These are phyloP conservation scores for Epichloe elymi DNA, from an alignment of 2,329 filamentous ascomycete genomes.

Conservation along the genomic window DNA sequence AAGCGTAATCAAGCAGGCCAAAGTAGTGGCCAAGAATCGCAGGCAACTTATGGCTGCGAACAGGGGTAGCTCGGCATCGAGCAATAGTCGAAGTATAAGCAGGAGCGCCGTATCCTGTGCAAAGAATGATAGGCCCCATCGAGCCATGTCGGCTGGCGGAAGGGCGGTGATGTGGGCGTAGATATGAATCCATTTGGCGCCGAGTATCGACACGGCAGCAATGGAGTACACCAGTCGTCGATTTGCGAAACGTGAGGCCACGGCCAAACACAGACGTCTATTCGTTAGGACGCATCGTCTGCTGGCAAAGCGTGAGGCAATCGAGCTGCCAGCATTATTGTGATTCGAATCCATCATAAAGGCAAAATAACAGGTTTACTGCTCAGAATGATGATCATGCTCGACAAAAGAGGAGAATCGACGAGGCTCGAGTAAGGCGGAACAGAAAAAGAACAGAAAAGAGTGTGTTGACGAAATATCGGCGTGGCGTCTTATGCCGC, in stretches of 20 bases:
- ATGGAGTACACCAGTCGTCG: conserved; percentile 20
- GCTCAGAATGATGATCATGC: background rate
- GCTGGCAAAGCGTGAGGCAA: conserved; percentile 1
- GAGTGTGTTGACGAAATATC: no score
- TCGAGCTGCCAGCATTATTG: background rate
- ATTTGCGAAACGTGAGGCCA: conserved; percentile 14
- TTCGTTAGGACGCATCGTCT: conserved; percentile 2
- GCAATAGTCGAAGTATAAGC: conserved; percentile 18
- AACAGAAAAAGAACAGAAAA: no score
- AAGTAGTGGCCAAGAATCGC: conserved; percentile 8
- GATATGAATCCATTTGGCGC: conserved; percentile 20
- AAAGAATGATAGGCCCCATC: conserved; percentile 23
- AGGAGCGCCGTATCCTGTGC: conserved; percentile 20
- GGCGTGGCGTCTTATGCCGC: no score
- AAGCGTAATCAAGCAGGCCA: conserved; percentile 12
- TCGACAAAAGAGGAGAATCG: background rate
- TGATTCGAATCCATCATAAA: conserved; percentile 1
- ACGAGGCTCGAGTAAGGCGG: background rate
- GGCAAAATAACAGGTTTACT: background rate
- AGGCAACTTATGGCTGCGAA: conserved; percentile 11
- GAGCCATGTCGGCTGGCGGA: conserved; percentile 15
- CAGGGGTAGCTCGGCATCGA: conserved; percentile 11
- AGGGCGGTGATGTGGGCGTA: conserved; percentile 19
- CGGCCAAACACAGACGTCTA: conserved; percentile 7
- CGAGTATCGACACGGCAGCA: conserved; percentile 16